phyloP scores from a whole-genome alignment of 345 rosid species.

The Gossypium herbaceum region DNA sequence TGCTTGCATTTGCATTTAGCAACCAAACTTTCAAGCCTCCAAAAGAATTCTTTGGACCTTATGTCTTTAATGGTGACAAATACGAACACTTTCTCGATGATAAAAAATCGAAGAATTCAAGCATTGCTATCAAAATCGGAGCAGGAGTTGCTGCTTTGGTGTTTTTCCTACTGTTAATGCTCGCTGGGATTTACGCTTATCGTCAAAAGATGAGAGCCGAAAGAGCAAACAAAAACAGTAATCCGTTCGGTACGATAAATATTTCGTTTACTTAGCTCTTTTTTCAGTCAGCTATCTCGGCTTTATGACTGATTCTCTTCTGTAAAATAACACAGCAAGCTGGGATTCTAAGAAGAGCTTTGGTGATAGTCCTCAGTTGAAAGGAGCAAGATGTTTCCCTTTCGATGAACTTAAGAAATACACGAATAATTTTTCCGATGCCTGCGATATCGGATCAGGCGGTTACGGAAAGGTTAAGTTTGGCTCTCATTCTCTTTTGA shows the following conservation, averaged over 20 bases:
- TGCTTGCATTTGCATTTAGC: constrained; percentile 51
- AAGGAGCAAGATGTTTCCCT: constrained; percentile 75
- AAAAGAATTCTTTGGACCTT: constrained; percentile 44
- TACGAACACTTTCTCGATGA: constrained; percentile 37
- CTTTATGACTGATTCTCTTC: neutral
- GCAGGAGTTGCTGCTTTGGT: constrained; percentile 54
- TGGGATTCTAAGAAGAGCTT: constrained; percentile 61
- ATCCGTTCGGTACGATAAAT: constrained; percentile 61
- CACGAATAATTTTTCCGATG: constrained; percentile 65
- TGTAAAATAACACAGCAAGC: constrained; percentile 39
- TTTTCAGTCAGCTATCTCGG: neutral
- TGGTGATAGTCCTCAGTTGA: constrained; percentile 59
- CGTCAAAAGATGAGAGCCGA: constrained; percentile 71
- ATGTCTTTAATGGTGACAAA: constrained; percentile 31
- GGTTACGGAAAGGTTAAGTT: constrained; percentile 79
- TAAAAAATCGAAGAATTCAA: constrained; percentile 28
- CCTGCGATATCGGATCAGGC: constrained; percentile 70
- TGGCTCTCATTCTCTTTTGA: neutral
- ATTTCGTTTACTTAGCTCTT: neutral
- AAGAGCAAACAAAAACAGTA: constrained; percentile 48
- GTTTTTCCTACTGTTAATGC: constrained; percentile 43
- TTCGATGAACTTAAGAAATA: constrained; percentile 68
- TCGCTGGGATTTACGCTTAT: constrained; percentile 63
- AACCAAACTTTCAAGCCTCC: constrained; percentile 72
- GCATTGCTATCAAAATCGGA: constrained; percentile 53